Evolutionary conservation across 2,329 filamentous ascomycete species (phyloP), one percentile per base, ranked within the genome.

Genomic region (Sclerotiophoma versabilis): DNA sequence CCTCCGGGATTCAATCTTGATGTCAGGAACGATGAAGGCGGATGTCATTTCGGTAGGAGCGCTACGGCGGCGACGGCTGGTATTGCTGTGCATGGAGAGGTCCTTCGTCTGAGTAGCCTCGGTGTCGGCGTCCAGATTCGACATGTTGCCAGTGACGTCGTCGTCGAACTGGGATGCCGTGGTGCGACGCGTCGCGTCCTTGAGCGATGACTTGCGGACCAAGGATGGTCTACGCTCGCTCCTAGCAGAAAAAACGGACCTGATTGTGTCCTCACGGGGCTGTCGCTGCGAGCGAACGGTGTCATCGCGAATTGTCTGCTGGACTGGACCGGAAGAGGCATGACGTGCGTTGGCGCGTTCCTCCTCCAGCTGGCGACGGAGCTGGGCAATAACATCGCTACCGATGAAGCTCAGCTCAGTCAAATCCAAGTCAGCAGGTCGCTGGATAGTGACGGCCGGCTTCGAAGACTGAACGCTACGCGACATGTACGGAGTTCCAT

Each of bases 11-110:
- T 69, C 66, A 37, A 87, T 73, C 17, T 84, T 87, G 62, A 87
- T 85, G 60, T 88, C 85, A 10, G 84, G 84, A 5, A 87, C 73
- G 58, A 87, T 87, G 66, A 87, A 87, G 5, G 84, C 85, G 3
- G 84, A 87, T 5, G 85, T 87, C 81, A 85, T 82, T 52, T 86
- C 83, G 22, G 79, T 76, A 12, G 77, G 75, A 30, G 74, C 74
- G 32, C 76, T 79, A 23, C 78, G 80, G 38, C 80, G 81, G 43
- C 82, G 80, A 9, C 79, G 79, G 46, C 78, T 78, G 26, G 79
- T 77, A 39, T 79, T 79, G 65, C 81, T 80, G 5, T 81, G 68
- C 30, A 80, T 75, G 0, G 83, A 83, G 36, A 62, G 56, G 36
- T 75, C 73, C 37, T 66, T 65, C 2, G 70, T 73, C 44, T 71